A percentile compares a stretch with the other conserved stretches of the same genome.
phyloP scores from a whole-genome alignment of 176 grass and related monocot species.

The Oryza rufipogon region DNA sequence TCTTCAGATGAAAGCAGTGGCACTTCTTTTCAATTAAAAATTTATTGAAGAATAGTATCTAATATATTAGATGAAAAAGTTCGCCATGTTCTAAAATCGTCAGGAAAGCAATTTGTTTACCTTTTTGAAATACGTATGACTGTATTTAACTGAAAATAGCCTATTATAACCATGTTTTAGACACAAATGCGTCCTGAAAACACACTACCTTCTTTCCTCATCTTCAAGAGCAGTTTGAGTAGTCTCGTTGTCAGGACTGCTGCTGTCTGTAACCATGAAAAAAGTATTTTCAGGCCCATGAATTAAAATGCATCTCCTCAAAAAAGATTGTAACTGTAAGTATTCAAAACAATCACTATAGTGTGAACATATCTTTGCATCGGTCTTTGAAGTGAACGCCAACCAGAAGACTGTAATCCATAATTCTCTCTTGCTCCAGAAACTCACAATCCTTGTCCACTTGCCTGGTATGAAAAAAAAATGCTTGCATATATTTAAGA shows the following conservation, averaged over 20 bases:
- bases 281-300: slow-evolving; percentile 10
- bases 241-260: slow-evolving; percentile 45
- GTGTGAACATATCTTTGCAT: slow-evolving; percentile 52
- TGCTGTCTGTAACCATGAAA: slow-evolving; percentile 41
- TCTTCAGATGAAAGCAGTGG: background rate
- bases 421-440: slow-evolving; percentile 92
- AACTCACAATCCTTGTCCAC: slow-evolving; percentile 85
- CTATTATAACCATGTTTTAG: background rate
- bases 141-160: slow-evolving; percentile 3
- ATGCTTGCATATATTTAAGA: slow-evolving; percentile 16
- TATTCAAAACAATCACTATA: slow-evolving; percentile 26
- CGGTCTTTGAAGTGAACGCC: slow-evolving; percentile 83
- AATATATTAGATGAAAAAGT: background rate
- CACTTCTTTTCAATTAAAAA: background rate
- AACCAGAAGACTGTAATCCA: slow-evolving; percentile 93
- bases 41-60: background rate
- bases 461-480: slow-evolving; percentile 58
- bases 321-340: background rate
- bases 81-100: background rate
- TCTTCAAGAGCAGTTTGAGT: slow-evolving; percentile 52
- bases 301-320: background rate
- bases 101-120: background rate
- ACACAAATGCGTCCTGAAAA: slow-evolving; percentile 5
- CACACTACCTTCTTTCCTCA: slow-evolving; percentile 57
- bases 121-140: background rate